Conservation (phyloP, 495 filamentous ascomycete species). For the Talaromyces borbonicus region DNA sequence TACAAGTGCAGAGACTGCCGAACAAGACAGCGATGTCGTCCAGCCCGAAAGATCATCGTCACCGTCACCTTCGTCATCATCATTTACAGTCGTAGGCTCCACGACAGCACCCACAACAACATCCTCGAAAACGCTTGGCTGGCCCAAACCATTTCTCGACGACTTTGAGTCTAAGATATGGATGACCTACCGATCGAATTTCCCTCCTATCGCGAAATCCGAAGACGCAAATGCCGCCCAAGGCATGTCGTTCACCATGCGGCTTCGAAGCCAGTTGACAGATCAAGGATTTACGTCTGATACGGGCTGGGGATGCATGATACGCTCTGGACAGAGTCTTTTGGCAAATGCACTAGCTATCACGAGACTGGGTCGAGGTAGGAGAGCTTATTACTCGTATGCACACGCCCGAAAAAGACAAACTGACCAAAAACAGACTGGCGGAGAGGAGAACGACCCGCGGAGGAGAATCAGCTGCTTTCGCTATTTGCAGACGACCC, state of each 20-base stretch:
- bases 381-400: slow-evolving; percentile 1
- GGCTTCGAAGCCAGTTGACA: slow-evolving; percentile 68
- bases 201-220: slow-evolving; percentile 70
- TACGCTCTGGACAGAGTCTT: slow-evolving; percentile 87
- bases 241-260: slow-evolving; percentile 78
- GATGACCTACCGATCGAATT: slow-evolving; percentile 93
- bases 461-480: slow-evolving; percentile 63
- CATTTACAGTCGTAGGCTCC: neutral
- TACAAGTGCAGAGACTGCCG: neutral
- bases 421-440: slow-evolving; percentile 52
- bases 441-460: slow-evolving; percentile 49
- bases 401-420: neutral
- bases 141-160: slow-evolving; percentile 78
- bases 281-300: slow-evolving; percentile 84
- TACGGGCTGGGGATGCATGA: slow-evolving; percentile 99
- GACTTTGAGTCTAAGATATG: slow-evolving; percentile 92
- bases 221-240: slow-evolving; percentile 56
- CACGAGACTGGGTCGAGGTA: slow-evolving; percentile 72
- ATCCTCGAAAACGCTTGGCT: slow-evolving; percentile 40
- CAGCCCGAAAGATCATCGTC: too few relatives aligned
- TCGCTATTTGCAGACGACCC: slow-evolving; percentile 83
- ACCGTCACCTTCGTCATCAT: too few relatives aligned
- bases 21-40: neutral
- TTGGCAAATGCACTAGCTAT: slow-evolving; percentile 75
- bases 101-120: neutral